Base-by-base conservation (phyloP, 2,329 filamentous ascomycete species). In the Talaromyces pinophilus region DNA sequence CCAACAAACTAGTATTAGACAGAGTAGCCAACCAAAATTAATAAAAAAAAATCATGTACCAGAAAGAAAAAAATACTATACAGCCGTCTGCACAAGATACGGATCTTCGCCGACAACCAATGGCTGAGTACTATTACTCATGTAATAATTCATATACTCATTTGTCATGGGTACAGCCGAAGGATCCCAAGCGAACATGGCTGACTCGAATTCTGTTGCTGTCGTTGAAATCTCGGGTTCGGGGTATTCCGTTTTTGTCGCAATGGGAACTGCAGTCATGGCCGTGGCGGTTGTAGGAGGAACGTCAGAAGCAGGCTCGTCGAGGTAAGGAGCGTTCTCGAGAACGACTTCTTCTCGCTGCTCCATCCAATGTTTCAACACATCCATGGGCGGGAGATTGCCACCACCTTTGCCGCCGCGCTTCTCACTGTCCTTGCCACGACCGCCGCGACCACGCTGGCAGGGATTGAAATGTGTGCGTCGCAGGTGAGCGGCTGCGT, bases 401-500 rank as follows among this genome's bases (percentile, higher is more conserved):
- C 87, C 86, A 46, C 86, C 86, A 10, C 86, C 86, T 70, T 87
- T 88, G 28, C 86, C 87, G 59, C 86, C 86, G 59, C 86, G 81
- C 54, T 57, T 57, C 33, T 57, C 54, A 68, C 84, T 85, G 66
- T 85, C 83, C 73, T 86, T 86, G 57, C 84, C 83, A 59, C 54
- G 54, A 40, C 86, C 86, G 25, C 85, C 80, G n/a, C 80, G 76
- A 22, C 80, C 80, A 25, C 80, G 81, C 74, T 86, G 85, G 70
- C 85, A 57, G 11, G 54, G 89, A 74, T 90, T 91, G 83, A 97
- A 98, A 76, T 98, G 94, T 0, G 90, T 90, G 60, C 94, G 88
- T 50, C 93, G 87, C 8, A 98, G 85, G 76, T 98, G 94, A 0
- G 93, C 94, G 0, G 93, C 93, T 0, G 93, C 94, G 73, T 98